Evolutionary conservation across 2,329 filamentous ascomycete species (phyloP), one percentile per base, ranked within the genome.

Genomic region (Talaromyces sp.): DNA sequence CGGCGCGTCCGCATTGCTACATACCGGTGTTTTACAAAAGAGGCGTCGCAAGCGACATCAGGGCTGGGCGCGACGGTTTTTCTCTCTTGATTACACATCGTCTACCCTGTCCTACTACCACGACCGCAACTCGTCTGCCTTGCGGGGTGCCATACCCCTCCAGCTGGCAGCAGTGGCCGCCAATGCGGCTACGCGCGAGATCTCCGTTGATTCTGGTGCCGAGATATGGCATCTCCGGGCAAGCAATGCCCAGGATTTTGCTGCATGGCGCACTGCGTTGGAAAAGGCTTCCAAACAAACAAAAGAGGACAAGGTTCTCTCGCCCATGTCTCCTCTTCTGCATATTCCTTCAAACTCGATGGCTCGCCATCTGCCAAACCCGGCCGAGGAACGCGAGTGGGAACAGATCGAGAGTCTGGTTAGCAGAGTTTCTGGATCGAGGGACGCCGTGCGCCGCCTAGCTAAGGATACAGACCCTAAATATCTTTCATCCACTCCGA

Each of bases 51-150:
- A 97, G 83, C 89, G 90, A 78, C 92, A 93, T 52, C 95, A 98
- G 75, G 93, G 93, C 50, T 96, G 92, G 75, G 95, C 95, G 6
- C 86, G 91, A 60, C 86, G 95, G 41, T 99, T 95, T 81, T 99
- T 99, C 77, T 97, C 93, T 0, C 82, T 99, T 58, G 95, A 99
- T 74, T 98, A 93, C 72, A 92, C 89, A 4, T 93, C 93, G 0
- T 96, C 90, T 63, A 98, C 95, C 0, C 80, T 99, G 32, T 98
- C 95, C 0, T 99, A 99, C 78, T 99, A 97, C 73, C 90, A 96
- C 71, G 95, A 93, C 73, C 89, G 91, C 52, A 93, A 96, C 71
- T 96, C 93, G 5, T 96, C 93, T 6, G 92, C 93, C 1, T 81
- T 99, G 50, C 86, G 95, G 62, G 95, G 95, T 19, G 92, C 95